phyloP scores from a whole-genome alignment of 2,329 filamentous ascomycete species.

The Penicillium sp. region DNA sequence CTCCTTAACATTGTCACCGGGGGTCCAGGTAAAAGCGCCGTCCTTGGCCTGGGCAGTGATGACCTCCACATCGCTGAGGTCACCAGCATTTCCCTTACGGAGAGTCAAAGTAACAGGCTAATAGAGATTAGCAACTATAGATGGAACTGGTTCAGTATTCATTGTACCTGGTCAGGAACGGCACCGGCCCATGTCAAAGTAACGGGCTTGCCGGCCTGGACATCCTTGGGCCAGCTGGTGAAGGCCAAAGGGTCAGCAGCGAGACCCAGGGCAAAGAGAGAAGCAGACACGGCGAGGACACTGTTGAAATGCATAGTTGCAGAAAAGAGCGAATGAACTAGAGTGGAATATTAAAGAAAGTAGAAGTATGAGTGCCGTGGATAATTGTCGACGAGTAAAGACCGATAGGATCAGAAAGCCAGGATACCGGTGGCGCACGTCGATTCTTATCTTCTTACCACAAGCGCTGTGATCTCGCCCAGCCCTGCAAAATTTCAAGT shows the following conservation, averaged over 20 bases:
- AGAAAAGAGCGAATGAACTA: slow-evolving; percentile 1
- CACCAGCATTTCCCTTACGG: slow-evolving; percentile 47
- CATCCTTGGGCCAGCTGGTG: slow-evolving; percentile 48
- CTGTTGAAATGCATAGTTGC: slow-evolving; percentile 50
- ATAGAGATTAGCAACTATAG: not conserved
- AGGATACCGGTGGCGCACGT: slow-evolving; percentile 15
- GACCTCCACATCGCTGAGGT: slow-evolving; percentile 50
- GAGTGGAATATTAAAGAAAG: slow-evolving; percentile 15
- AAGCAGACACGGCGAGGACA: slow-evolving; percentile 45
- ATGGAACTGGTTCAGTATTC: not conserved
- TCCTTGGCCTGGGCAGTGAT: slow-evolving; percentile 46
- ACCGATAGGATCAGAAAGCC: slow-evolving; percentile 1
- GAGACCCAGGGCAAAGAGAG: slow-evolving; percentile 41
- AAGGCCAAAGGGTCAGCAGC: slow-evolving; percentile 49
- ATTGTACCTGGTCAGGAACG: slow-evolving; percentile 34
- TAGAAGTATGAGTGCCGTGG: slow-evolving; percentile 4
- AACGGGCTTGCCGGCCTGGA: slow-evolving; percentile 48
- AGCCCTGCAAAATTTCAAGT: slow-evolving; percentile 5
- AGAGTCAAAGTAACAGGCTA: slow-evolving; percentile 54
- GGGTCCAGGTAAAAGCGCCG: slow-evolving; percentile 51
- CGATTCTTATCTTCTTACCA: slow-evolving; percentile 18
- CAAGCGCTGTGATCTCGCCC: not conserved
- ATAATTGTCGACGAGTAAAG: slow-evolving; percentile 1
- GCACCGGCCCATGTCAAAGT: slow-evolving; percentile 47
- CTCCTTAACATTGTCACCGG: slow-evolving; percentile 40